Evolutionary conservation across 192 early-diverging fungal species (phyloP).

Genomic region (Helicostylum pulchrum): DNA sequence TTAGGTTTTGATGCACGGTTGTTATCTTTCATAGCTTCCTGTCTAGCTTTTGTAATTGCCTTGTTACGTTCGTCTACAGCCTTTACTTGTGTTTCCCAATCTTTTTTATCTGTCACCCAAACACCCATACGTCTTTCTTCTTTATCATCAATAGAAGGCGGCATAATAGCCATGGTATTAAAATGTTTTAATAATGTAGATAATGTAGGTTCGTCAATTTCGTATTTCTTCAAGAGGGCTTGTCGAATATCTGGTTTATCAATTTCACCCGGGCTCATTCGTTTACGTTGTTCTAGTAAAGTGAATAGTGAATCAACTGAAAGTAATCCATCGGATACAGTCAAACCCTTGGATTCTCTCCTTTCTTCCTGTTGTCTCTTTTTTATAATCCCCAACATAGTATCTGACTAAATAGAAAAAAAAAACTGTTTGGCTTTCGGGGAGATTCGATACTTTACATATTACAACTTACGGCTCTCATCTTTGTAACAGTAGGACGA

Average conservation of each 20-base stretch:
- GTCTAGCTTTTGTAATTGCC: slow-evolving; percentile 8
- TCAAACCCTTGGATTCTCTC: slow-evolving; percentile 1
- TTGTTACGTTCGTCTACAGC: slow-evolving; percentile 3
- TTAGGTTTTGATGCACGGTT: neutral
- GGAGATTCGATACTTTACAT: too few relatives aligned
- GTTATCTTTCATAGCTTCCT: slow-evolving; percentile 18
- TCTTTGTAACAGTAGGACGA: slow-evolving; percentile 20
- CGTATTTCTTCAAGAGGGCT: slow-evolving; percentile 9
- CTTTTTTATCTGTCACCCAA: slow-evolving; percentile 14
- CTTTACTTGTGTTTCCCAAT: slow-evolving; percentile 13
- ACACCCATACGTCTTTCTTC: slow-evolving; percentile 12
- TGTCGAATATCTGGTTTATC: slow-evolving; percentile 12
- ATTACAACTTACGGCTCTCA: slow-evolving; percentile 14
- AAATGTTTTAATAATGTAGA: slow-evolving; percentile 11
- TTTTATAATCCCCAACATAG: slow-evolving; percentile 23
- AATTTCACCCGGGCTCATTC: slow-evolving; percentile 13
- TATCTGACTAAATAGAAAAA: slow-evolving; percentile 13
- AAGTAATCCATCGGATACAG: neutral
- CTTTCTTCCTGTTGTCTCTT: slow-evolving; percentile 11
- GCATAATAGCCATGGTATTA: slow-evolving; percentile 22
- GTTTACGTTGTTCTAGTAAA: slow-evolving; percentile 19
- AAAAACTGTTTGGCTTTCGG: neutral
- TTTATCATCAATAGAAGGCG: slow-evolving; percentile 16
- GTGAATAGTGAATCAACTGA: slow-evolving; percentile 16
- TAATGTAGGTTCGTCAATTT: slow-evolving; percentile 7